Percentiles rank a stretch among this genome's conserved stretches.
These are phyloP conservation scores for Ceratocystis cubensis DNA, from an alignment of 2,329 filamentous ascomycete species.

Conservation along the genomic window DNA sequence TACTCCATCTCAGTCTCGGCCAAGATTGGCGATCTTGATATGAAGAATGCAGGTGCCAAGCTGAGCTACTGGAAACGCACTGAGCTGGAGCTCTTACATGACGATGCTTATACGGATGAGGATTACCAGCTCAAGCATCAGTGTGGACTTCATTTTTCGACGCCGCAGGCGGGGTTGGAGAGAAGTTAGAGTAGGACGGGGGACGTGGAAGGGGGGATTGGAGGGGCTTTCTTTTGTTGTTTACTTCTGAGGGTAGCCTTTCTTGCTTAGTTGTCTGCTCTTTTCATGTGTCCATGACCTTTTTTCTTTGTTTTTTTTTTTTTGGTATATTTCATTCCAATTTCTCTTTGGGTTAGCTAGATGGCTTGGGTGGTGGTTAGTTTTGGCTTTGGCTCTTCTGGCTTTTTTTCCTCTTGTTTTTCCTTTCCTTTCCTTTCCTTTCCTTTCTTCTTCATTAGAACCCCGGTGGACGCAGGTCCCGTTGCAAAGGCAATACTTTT, in stretches of 20 bases:
- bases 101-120: slow-evolving; percentile 53
- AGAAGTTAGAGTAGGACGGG: neutral
- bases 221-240: neutral
- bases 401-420: slow-evolving; percentile 5
- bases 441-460: slow-evolving; percentile 1
- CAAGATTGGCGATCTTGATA: slow-evolving; percentile 58
- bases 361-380: too few relatives aligned
- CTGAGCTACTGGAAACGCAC: slow-evolving; percentile 53
- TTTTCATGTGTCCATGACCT: slow-evolving; percentile 4
- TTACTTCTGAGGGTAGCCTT: neutral
- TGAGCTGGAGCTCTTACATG: slow-evolving; percentile 50
- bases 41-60: slow-evolving; percentile 58
- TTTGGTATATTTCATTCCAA: neutral
- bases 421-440: neutral
- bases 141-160: slow-evolving; percentile 16
- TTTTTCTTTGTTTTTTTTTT: slow-evolving; percentile 6
- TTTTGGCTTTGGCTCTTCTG: neutral
- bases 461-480: slow-evolving; percentile 3
- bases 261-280: neutral
- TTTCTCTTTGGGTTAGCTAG: neutral
- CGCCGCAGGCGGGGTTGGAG: slow-evolving; percentile 6
- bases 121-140: slow-evolving; percentile 18
- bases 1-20: slow-evolving; percentile 20
- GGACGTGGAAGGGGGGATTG: neutral
- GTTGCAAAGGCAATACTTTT: neutral